Evolutionary conservation across 164 flowering plant genomes (phyloP).

Genomic region (Macadamia integrifolia): DNA sequence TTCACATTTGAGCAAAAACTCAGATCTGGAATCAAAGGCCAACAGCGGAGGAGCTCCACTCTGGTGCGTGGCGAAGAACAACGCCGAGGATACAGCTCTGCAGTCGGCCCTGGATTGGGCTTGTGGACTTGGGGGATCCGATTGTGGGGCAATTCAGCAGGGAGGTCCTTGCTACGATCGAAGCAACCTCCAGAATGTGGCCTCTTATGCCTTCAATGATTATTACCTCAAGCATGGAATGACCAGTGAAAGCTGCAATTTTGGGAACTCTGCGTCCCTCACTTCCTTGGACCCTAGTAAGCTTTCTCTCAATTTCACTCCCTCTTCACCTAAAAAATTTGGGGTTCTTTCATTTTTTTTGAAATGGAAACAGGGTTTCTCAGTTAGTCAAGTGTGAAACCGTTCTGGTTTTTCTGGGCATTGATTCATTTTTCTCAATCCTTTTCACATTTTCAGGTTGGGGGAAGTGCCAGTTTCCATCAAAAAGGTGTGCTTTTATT

Average conservation of each 20-base stretch:
- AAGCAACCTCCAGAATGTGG: conserved; percentile 40
- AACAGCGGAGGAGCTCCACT: conserved; percentile 27
- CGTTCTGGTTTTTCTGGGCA: background rate
- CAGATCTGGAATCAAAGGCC: conserved; percentile 13
- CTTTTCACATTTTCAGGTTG: conserved; percentile 39
- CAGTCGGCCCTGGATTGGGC: conserved; percentile 81
- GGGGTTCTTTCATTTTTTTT: no score
- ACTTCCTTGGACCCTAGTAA: conserved; percentile 72
- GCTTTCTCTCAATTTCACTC: background rate
- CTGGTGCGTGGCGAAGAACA: conserved; percentile 96
- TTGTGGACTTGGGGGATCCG: conserved; percentile 69
- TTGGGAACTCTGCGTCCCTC: conserved; percentile 59
- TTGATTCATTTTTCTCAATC: no score
- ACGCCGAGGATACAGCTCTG: conserved; percentile 66
- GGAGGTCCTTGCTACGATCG: conserved; percentile 63
- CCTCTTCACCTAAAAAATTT: no score
- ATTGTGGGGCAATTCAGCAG: conserved; percentile 59
- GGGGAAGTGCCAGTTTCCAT: conserved; percentile 58
- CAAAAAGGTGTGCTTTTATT: conserved; percentile 36
- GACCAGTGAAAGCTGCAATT: conserved; percentile 53
- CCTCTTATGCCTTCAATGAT: conserved; percentile 79
- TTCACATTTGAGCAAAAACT: background rate
- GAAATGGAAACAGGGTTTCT: no score
- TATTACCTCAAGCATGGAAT: conserved; percentile 49
- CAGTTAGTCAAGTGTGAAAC: no score